Evolutionary conservation across 2,329 filamentous ascomycete species (phyloP), one percentile per base, ranked within the genome.

Genomic region (Paecilomyces fulvus): DNA sequence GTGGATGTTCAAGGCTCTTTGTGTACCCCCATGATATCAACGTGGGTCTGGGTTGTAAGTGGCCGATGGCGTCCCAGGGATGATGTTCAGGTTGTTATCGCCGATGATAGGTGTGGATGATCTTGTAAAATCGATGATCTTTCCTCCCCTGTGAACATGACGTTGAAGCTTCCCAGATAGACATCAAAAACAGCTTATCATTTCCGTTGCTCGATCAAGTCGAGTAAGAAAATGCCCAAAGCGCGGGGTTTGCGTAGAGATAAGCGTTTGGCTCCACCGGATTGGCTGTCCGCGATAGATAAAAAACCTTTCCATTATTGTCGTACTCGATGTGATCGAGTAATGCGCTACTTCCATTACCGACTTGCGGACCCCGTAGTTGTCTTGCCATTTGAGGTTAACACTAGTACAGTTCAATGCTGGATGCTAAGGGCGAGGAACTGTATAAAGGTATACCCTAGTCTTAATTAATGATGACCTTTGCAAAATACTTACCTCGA

Each of bases 151-250:
- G 46, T 21, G 46, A 49, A 17, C 9, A 12, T 49, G 46, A 49
- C 46, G 46, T 49, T 49, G 46, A 49, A 17, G 46, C 46, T 49
- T 12, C 33, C 33, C 33, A 17, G 46, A 9, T 20, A 14, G n/a
- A 48, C 43, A 28, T 28, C 4, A 28, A 5, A 28, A 28, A 28
- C 10, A 8, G 21, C 48, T 49, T 49, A 49, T 49, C 48, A 49
- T 49, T 49, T 30, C 25, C 37, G 49, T 59, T 56, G 57, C 58
- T 59, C 58, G 58, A 59, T 59, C 30, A n/a, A 48, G 57, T 59
- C 58, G 58, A 59, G 58, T 59, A 59, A 59, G 51, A n/a, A 30
- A 30, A 23, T 20, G 20, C 48, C 20, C 9, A 7, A 25, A 6
- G 8, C 3, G 3, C 20, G 9, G 7, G 25, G 25, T 28, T 28